Base-by-base conservation (phyloP, 2,329 filamentous ascomycete genomes). In the Xylariaceae sp. region DNA sequence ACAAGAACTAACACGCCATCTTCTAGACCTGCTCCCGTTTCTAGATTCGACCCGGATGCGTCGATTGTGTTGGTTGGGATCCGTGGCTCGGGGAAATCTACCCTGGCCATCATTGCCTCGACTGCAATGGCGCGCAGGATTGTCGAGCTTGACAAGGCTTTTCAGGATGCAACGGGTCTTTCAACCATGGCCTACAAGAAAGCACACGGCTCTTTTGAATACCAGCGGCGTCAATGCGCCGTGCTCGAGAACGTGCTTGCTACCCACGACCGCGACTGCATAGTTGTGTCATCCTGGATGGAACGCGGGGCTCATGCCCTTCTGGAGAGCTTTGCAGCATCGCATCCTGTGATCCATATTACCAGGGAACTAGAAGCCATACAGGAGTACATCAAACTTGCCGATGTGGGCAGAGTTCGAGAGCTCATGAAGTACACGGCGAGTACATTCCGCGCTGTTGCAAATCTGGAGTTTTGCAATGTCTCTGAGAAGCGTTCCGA, bases 401-500 rank as follows among this genome's bases (percentile, higher is more conserved):
- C 73, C 58, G 75, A 83, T 44, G 68, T 76, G 27, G 70, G 74
- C 35, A 82, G 80, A 56, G 73, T 85, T 1, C 71, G 75, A 39
- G 79, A 79, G 41, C 72, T 89, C 6, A 67, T 88, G 22, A 73
- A 76, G 15, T 75, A 77, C 12, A 81, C 77, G 55, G 75, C 73
- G 18, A 70, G 75, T 2, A 76, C 86, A 14, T 82, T 87, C 57
- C 75, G 84, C 43, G 75, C 75, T 1, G 88, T 83, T 62, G 85
- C 84, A 11, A 90, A 88, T 57, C 79, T 86, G 54, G 87, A 90
- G 61, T 91, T 89, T 64, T 89, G 83, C 71, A 90, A 90, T 58
- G 71, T 87, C 14, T 84, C 84, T 2, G 85, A 89, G 61, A 72
- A 69, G 15, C 63, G 63, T 5, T 62, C 68, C 39, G 62, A 58